A percentile compares a stretch with the other conserved stretches of the same genome.
Evolutionary conservation across 352 stramenopile genomes (phyloP).

Genomic region (Phytopythium vexans): DNA sequence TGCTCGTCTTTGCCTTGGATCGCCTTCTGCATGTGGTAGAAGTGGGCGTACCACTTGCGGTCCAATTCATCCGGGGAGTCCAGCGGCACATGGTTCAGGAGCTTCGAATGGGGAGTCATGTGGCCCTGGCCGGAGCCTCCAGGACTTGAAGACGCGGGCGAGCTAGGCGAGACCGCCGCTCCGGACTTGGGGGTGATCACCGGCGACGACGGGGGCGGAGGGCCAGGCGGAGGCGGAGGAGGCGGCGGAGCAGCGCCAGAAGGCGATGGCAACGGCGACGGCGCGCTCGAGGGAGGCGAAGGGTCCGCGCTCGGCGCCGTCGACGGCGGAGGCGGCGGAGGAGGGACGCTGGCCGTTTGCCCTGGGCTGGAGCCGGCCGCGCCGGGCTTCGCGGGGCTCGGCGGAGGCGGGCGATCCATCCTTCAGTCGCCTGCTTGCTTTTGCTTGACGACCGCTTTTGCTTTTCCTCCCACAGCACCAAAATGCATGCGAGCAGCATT

Average conservation of each 20-base stretch:
- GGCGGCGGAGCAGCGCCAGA: constrained; percentile 19
- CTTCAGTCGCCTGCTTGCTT: not conserved
- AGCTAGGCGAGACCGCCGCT: constrained; percentile 13
- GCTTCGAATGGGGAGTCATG: constrained; percentile 57
- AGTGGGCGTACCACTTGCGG: constrained; percentile 85
- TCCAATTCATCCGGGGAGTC: constrained; percentile 76
- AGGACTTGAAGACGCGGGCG: constrained; percentile 17
- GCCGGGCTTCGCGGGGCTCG: constrained; percentile 9
- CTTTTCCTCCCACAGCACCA: too few relatives aligned
- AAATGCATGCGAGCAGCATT: too few relatives aligned
- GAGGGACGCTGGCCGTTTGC: not conserved
- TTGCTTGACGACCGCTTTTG: not conserved
- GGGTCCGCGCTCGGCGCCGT: too few relatives aligned
- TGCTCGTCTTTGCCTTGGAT: constrained; percentile 72
- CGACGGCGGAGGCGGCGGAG: constrained; percentile 11
- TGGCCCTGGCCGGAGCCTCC: constrained; percentile 11
- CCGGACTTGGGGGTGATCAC: constrained; percentile 5
- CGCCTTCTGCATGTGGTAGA: constrained; percentile 83
- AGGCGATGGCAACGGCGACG: not conserved
- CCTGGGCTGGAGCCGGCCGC: constrained; percentile 2
- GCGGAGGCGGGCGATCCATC: constrained; percentile 22
- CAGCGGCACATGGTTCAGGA: constrained; percentile 70
- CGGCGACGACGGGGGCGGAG: constrained; percentile 26
- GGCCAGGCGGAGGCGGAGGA: constrained; percentile 28
- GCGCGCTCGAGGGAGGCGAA: too few relatives aligned